Conservation (phyloP, 805 yeast species). For the Starmerella stellata region DNA sequence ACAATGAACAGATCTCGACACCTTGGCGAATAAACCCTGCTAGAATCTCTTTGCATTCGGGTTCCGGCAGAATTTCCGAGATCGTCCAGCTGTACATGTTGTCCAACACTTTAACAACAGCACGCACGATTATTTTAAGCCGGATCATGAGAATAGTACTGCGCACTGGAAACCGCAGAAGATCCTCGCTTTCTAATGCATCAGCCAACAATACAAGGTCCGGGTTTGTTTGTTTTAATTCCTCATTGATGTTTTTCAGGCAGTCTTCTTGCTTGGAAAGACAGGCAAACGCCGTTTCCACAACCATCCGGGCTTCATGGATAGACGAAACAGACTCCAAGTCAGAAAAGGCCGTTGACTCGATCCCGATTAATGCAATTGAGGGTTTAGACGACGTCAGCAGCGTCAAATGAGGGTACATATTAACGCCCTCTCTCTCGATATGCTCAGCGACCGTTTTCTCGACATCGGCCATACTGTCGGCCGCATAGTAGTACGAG, state of each 20-base stretch:
- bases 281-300: constrained; percentile 3
- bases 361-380: background rate
- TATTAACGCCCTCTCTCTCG: background rate
- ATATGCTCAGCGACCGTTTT: background rate
- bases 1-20: constrained; percentile 7
- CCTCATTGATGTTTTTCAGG: constrained; percentile 1
- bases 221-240: constrained; percentile 1
- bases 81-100: background rate
- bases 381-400: background rate
- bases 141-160: constrained; percentile 4
- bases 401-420: background rate
- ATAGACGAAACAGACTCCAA: constrained; percentile 1
- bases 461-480: background rate
- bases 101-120: constrained; percentile 6
- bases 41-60: background rate
- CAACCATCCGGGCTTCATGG: constrained; percentile 4
- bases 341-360: background rate
- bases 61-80: background rate
- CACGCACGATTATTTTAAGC: constrained; percentile 5
- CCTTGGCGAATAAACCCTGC: constrained; percentile 3
- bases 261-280: constrained; percentile 3
- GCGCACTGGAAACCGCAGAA: constrained; percentile 4
- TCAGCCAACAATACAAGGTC: background rate
- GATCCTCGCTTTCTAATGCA: constrained; percentile 5
- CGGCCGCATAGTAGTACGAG: background rate